These are phyloP conservation scores for Tricholoma sp. DNA, from an alignment of 768 basidiomycete species.

Conservation along the genomic window DNA sequence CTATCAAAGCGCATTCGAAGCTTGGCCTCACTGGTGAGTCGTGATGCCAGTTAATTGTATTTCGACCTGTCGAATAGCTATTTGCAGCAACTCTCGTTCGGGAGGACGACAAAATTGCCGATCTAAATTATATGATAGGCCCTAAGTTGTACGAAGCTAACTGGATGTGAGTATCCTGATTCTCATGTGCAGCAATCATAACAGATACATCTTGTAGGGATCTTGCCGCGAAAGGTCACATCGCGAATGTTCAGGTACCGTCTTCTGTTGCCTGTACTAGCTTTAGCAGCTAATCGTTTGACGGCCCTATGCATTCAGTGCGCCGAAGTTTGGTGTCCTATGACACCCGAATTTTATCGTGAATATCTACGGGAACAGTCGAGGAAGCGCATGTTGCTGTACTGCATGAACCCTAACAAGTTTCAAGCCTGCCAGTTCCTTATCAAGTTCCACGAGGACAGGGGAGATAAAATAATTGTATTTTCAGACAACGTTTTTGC, in stretches of 20 bases:
- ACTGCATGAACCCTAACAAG: conserved; percentile 99
- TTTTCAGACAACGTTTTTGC: conserved; percentile 99
- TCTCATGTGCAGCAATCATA: conserved; percentile 12
- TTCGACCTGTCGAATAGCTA: background rate
- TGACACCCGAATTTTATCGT: conserved; percentile 99
- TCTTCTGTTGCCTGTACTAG: background rate
- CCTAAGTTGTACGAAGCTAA: conserved; percentile 99
- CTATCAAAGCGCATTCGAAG: conserved; percentile 98
- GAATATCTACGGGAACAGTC: conserved; percentile 93
- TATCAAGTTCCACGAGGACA: conserved; percentile 95
- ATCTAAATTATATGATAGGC: conserved; percentile 98
- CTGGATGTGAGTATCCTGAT: conserved; percentile 69
- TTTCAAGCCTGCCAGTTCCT: conserved; percentile 99
- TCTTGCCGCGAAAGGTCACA: conserved; percentile 97
- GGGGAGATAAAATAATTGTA: conserved; percentile 98
- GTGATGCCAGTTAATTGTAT: background rate
- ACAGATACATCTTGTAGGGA: conserved; percentile 44
- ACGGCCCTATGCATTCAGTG: conserved; percentile 51
- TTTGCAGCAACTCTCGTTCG: conserved; percentile 88
- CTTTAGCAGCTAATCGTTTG: conserved; percentile 6
- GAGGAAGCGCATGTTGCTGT: conserved; percentile 90
- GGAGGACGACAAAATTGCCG: conserved; percentile 98
- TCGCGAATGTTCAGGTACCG: conserved; percentile 95
- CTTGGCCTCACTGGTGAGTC: conserved; percentile 86
- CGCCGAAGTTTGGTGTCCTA: conserved; percentile 99